A percentile compares a stretch with the other conserved stretches of the same genome.
Evolutionary conservation across 331 rosid species (phyloP).

Genomic region (Arachis monticola): DNA sequence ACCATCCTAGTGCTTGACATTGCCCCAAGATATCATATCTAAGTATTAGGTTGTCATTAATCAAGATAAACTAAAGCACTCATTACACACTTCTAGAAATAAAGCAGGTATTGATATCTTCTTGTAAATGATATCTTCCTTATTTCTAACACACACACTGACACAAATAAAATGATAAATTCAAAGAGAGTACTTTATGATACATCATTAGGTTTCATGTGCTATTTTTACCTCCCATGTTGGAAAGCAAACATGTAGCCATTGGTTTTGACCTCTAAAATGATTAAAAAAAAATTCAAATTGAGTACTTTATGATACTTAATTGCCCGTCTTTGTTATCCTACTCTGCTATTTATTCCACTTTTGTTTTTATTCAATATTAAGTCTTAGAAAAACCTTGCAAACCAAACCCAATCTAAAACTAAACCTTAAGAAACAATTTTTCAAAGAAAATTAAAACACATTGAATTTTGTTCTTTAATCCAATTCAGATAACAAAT

Average conservation of each 20-base stretch:
- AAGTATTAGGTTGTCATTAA: conserved; percentile 18
- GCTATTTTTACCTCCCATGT: conserved; percentile 18
- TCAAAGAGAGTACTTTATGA: conserved; percentile 30
- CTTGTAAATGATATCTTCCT: too few relatives aligned
- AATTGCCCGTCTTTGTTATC: conserved; percentile 22
- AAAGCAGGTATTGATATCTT: too few relatives aligned
- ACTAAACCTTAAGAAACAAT: too few relatives aligned
- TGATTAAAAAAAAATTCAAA: too few relatives aligned
- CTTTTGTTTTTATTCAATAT: conserved; percentile 1
- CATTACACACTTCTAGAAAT: too few relatives aligned
- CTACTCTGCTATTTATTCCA: conserved; percentile 19
- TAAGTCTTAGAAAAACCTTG: too few relatives aligned
- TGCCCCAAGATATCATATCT: background rate
- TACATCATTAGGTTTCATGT: conserved; percentile 20
- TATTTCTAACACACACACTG: too few relatives aligned
- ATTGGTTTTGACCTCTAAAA: conserved; percentile 9
- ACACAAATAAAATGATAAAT: conserved; percentile 8
- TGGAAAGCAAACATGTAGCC: conserved; percentile 6
- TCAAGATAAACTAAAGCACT: conserved; percentile 5
- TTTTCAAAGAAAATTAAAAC: too few relatives aligned
- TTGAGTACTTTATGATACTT: too few relatives aligned
- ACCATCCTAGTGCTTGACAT: conserved; percentile 20
- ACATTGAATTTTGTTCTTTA: too few relatives aligned
- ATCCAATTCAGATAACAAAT: too few relatives aligned
- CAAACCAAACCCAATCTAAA: too few relatives aligned